Evolutionary conservation across 129 eudicot species (phyloP), one percentile per base, ranked within the genome.

Genomic region (Flaveria ramosissima): DNA sequence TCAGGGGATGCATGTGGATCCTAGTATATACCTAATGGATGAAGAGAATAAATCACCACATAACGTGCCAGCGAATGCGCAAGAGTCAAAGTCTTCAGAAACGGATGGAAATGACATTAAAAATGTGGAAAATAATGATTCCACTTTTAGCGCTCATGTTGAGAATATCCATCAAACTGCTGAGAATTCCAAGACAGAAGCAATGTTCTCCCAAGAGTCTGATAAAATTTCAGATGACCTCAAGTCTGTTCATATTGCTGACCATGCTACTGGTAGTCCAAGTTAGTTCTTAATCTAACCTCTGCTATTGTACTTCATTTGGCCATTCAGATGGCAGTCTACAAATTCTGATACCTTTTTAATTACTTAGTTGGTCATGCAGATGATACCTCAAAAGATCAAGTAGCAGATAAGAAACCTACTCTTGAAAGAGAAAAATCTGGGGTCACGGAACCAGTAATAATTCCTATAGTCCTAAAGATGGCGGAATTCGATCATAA

Each of bases 1-100:
- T 85, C 88, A 91, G 98, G 98, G 98, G 69, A 89, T 91, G 88
- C 97, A 94, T 86, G 84, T 94, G 84, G 98, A 94, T 87, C 98
- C 98, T 47, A 91, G 98, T 80, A 94, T 94, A 66, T 94, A 94
- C 81, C 82, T 94, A 67, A 94, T 94, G 98, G 96, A 94, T 74
- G 97, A 91, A 75, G 98, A 89, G 70, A 94, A 80, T 66, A 94
- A 94, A 76, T 75, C 75, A 65, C 85, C 92, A 69, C 73, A 82
- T 61, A 70, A 80, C 46, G 23, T 30, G 55, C 80, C 81, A 67
- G 78, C 75, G 72, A 86, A 84, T 84, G 79, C 72, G 52, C 88
- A 79, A 67, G 82, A 81, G 68, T 66, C 65, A 36, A 85, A 76
- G 63, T 52, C 77, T 71, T 21, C 59, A 59, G 75, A 83, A 30